These are phyloP conservation scores for Globisporangium ultimum DNA, from an alignment of 352 stramenopile genomes.

Conservation along the genomic window DNA sequence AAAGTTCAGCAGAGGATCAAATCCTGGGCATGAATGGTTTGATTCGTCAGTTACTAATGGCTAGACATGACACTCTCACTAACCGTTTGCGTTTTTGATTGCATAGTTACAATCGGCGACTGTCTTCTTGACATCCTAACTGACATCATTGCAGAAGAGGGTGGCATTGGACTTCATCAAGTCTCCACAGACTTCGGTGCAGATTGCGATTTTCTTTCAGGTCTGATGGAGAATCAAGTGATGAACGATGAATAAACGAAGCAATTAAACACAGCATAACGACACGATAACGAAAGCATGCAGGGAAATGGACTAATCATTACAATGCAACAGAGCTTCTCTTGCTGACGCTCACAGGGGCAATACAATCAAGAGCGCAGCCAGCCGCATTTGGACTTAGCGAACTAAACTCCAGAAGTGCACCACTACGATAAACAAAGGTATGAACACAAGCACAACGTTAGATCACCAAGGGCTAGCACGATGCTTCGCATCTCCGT, in stretches of 20 bases:
- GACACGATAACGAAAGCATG: conserved; percentile 1
- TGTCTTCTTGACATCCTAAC: conserved; percentile 17
- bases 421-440: conserved; percentile 14
- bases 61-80: neutral
- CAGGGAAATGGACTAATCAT: conserved; percentile 18
- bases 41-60: neutral
- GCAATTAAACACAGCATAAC: neutral
- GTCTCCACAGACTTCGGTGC: conserved; percentile 6
- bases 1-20: neutral
- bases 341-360: neutral
- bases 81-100: neutral
- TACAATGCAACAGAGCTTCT: conserved; percentile 13
- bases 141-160: conserved; percentile 20
- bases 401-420: conserved; percentile 14
- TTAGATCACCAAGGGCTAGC: neutral
- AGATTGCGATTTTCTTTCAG: conserved; percentile 11
- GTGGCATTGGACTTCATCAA: conserved; percentile 12
- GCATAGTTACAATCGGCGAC: conserved; percentile 14
- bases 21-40: conserved; percentile 16
- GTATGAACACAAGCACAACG: conserved; percentile 5
- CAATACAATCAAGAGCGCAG: conserved; percentile 1
- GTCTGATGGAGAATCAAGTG: conserved; percentile 11
- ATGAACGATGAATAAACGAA: conserved; percentile 4
- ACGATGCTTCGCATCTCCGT: neutral
- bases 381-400: neutral